Conservation (phyloP, 2,329 filamentous ascomycete species). For the Fusarium sp. region DNA sequence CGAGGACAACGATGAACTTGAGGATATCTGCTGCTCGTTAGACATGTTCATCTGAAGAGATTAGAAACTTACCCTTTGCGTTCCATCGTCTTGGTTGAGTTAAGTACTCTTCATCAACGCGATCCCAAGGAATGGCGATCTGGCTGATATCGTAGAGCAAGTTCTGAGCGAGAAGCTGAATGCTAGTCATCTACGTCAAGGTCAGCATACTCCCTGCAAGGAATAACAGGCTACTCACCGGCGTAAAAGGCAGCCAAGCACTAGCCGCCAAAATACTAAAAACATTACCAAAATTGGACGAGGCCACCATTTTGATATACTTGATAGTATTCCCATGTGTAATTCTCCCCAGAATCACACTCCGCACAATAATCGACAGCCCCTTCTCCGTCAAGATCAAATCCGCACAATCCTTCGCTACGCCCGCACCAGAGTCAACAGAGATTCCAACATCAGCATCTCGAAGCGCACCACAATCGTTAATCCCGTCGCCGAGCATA, state of each 20-base stretch:
- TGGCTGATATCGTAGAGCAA: not conserved
- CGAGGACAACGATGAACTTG: not conserved
- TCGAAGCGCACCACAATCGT: not conserved
- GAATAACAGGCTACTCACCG: not conserved
- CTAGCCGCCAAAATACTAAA: not conserved
- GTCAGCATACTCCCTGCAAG: not conserved
- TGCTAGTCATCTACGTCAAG: not conserved
- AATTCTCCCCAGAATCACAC: not conserved
- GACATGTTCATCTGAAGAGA: accelerated
- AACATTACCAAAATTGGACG: conserved; percentile 1
- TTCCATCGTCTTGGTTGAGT: not conserved
- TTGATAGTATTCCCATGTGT: not conserved
- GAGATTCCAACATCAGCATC: conserved; percentile 4
- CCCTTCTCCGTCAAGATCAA: conserved; percentile 3
- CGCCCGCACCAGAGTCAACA: not conserved
- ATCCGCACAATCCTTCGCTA: not conserved
- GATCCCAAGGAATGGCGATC: conserved; percentile 5
- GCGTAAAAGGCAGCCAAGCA: not conserved
- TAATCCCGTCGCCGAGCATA: not conserved
- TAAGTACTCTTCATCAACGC: not conserved
- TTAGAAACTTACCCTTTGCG: not conserved
- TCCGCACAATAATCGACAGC: not conserved
- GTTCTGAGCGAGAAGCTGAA: not conserved
- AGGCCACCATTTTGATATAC: conserved; percentile 5
- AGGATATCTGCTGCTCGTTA: not conserved